phyloP scores from a whole-genome alignment of 805 yeast genomes.

The Saccharomycopsis oosterbeekiorum region DNA sequence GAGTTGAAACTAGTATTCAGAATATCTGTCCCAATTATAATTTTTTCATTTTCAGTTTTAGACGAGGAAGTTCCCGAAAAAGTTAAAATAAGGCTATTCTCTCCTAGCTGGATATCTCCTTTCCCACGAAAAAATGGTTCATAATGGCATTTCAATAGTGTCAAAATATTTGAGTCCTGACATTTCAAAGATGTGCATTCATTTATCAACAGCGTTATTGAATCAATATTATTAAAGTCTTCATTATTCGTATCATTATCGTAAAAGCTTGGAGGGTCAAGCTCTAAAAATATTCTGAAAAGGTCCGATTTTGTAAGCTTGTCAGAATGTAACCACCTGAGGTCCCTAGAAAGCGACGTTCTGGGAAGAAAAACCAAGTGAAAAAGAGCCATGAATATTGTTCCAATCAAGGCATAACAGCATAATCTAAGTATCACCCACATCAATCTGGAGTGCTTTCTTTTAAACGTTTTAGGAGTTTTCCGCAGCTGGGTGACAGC shows the following conservation, averaged over 20 bases:
- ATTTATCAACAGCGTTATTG: background rate
- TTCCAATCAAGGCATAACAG: slow-evolving; percentile 35
- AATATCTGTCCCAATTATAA: background rate
- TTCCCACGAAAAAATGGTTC: background rate
- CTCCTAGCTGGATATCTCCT: background rate
- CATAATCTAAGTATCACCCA: background rate
- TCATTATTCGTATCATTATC: background rate
- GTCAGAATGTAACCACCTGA: slow-evolving; percentile 61
- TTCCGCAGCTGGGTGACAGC: background rate
- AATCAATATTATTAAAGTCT: background rate
- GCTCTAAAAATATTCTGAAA: background rate
- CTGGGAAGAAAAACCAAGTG: slow-evolving; percentile 71
- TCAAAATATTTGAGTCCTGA: background rate
- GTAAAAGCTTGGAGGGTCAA: background rate
- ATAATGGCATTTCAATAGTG: background rate
- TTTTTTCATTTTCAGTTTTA: background rate
- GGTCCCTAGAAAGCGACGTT: slow-evolving; percentile 73
- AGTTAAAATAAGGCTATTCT: background rate
- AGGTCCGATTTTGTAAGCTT: slow-evolving; percentile 59
- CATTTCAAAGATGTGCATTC: background rate
- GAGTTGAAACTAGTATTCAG: background rate
- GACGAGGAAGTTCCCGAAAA: background rate
- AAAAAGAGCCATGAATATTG: slow-evolving; percentile 42
- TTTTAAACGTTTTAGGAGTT: background rate
- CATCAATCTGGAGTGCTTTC: background rate